Evolutionary conservation across 2,329 filamentous ascomycete species (phyloP).

Genomic region (Beauveria varroae): DNA sequence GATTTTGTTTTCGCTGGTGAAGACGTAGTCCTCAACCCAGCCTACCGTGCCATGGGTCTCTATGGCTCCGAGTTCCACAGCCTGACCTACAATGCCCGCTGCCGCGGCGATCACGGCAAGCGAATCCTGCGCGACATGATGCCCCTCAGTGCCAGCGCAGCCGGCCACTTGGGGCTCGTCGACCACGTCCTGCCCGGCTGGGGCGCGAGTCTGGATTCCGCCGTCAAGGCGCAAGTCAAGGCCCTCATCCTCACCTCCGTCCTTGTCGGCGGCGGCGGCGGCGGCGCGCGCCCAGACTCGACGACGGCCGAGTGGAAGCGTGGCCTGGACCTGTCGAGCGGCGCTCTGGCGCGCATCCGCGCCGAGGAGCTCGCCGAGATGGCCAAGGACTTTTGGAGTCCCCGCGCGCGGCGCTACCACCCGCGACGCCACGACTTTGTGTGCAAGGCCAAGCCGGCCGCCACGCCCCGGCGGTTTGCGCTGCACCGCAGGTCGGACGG

Average conservation of each 20-base stretch:
- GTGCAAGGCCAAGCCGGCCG: conserved; percentile 28
- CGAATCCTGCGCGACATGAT: conserved; percentile 28
- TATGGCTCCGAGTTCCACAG: conserved; percentile 35
- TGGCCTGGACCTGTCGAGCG: conserved; percentile 24
- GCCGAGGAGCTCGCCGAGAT: conserved; percentile 32
- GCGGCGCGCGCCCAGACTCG: neutral
- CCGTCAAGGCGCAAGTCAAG: conserved; percentile 27
- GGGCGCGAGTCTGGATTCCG: conserved; percentile 25
- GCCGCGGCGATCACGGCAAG: conserved; percentile 23
- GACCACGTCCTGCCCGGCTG: conserved; percentile 30
- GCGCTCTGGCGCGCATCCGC: conserved; percentile 25
- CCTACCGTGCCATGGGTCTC: conserved; percentile 29
- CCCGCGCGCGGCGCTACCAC: conserved; percentile 29
- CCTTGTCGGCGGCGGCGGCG: neutral
- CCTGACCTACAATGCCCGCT: conserved; percentile 30
- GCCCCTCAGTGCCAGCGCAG: conserved; percentile 30
- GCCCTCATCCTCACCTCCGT: conserved; percentile 15
- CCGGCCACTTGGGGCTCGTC: conserved; percentile 29
- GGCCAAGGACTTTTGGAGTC: conserved; percentile 34
- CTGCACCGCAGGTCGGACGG: conserved; percentile 23
- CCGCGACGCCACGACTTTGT: conserved; percentile 31
- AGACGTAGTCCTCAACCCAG: conserved; percentile 33
- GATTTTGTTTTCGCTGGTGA: conserved; percentile 29
- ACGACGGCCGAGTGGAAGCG: conserved; percentile 27
- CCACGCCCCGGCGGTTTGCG: conserved; percentile 33